Evolutionary conservation across 176 grass and related monocot genomes (phyloP).

Genomic region (Microstegium vimineum): DNA sequence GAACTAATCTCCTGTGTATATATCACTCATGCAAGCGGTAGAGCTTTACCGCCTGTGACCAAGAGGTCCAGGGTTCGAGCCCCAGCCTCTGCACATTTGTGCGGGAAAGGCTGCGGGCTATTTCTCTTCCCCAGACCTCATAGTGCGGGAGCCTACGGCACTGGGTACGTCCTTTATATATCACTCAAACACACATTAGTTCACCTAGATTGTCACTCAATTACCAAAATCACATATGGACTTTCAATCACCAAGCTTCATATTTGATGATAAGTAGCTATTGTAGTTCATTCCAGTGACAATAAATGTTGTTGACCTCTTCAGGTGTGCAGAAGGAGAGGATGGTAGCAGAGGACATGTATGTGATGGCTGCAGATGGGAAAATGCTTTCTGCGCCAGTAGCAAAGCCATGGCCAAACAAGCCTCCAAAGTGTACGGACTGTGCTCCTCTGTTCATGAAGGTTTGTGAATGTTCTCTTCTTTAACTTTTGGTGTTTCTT

Average conservation of each 20-base stretch:
- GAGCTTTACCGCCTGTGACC: too few relatives aligned
- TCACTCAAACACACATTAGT: too few relatives aligned
- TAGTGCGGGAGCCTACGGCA: too few relatives aligned
- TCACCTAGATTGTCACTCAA: too few relatives aligned
- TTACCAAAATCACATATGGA: too few relatives aligned
- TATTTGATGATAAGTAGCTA: background rate
- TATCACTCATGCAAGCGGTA: too few relatives aligned
- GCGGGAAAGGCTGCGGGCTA: too few relatives aligned
- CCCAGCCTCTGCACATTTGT: too few relatives aligned
- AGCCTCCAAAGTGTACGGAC: conserved; percentile 83
- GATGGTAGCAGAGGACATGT: conserved; percentile 89
- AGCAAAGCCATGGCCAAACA: conserved; percentile 74
- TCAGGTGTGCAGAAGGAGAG: conserved; percentile 96
- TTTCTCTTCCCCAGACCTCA: too few relatives aligned
- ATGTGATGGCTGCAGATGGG: conserved; percentile 63
- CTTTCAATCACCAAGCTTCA: background rate
- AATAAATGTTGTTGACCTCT: background rate
- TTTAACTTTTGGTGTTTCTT: background rate
- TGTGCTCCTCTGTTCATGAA: conserved; percentile 98
- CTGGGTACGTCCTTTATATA: too few relatives aligned
- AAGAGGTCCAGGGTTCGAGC: too few relatives aligned
- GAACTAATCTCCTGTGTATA: too few relatives aligned
- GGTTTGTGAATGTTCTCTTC: conserved; percentile 30
- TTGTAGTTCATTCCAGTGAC: background rate
- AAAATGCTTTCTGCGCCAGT: conserved; percentile 50